Evolutionary conservation across 2,329 filamentous ascomycete genomes (phyloP).

Genomic region (Metarhizium anisopliae): DNA sequence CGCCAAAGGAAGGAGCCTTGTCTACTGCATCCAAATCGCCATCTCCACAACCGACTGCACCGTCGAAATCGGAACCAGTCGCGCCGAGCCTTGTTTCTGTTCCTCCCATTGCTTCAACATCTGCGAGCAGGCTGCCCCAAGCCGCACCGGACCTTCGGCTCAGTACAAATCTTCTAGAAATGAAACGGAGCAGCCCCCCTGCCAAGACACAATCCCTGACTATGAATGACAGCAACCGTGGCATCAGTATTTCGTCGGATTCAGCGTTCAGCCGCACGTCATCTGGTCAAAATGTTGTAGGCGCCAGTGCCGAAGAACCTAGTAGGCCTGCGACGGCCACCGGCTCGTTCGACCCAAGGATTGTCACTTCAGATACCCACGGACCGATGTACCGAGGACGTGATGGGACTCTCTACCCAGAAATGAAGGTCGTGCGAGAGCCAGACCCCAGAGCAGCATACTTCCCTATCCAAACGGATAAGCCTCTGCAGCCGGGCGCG

Average conservation of each 20-base stretch:
- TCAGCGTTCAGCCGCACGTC: neutral
- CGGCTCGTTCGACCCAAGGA: slow-evolving; percentile 19
- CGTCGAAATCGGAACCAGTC: neutral
- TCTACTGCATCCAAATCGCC: slow-evolving; percentile 5
- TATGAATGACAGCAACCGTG: slow-evolving; percentile 12
- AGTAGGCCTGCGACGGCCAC: slow-evolving; percentile 12
- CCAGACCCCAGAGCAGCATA: slow-evolving; percentile 26
- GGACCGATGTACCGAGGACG: slow-evolving; percentile 26
- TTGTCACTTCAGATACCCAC: slow-evolving; percentile 24
- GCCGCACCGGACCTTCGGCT: slow-evolving; percentile 13
- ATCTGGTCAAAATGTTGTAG: neutral
- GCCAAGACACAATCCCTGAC: slow-evolving; percentile 4
- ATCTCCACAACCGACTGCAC: slow-evolving; percentile 8
- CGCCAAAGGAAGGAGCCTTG: slow-evolving; percentile 15
- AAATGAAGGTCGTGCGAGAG: slow-evolving; percentile 26
- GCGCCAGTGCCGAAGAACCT: neutral
- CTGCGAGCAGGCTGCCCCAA: slow-evolving; percentile 17
- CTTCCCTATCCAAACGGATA: slow-evolving; percentile 26
- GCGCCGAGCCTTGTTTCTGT: neutral
- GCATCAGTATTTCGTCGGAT: slow-evolving; percentile 2
- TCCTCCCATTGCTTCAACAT: slow-evolving; percentile 5
- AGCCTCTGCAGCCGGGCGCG: slow-evolving; percentile 20
- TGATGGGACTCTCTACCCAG: slow-evolving; percentile 31
- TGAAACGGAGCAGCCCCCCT: slow-evolving; percentile 4
- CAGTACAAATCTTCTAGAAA: slow-evolving; percentile 14